Base-by-base conservation (phyloP, 2,329 filamentous ascomycete species). In the Talaromyces amestolkiae region DNA sequence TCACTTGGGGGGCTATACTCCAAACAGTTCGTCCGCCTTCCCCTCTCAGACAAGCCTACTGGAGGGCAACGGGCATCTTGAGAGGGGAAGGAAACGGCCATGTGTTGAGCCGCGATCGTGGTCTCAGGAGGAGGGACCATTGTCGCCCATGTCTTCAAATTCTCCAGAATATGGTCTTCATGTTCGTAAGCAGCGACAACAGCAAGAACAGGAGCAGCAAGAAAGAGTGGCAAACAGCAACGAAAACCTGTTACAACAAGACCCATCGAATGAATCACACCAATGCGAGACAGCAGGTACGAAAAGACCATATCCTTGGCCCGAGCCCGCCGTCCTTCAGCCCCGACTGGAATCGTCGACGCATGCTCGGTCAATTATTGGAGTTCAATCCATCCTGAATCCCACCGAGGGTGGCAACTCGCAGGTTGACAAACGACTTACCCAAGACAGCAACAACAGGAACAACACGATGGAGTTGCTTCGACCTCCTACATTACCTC, bases 311-410 rank as follows among this genome's bases (percentile, higher is more conserved):
- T 70, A 72, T 51, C 75, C 76, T 68, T 78, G 76, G 76, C 74
- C 75, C 68, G 76, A 74, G 51, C 76, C 76, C 64, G 72, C 71
- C 3, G 74, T 74, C 10, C 72, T 75, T 63, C 76, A 78, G 61
- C 75, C 74, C n/a, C 73, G 75, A 13, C 58, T 76, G 67, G 72
- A 72, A 56, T 58, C 59, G 22, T 67, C 72, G 17, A 66, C 70
- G 7, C 71, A 72, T 51, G 72, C 74, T 51, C 75, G 77, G 47
- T 74, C 77, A 31, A 76, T 79, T 67, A 76, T 79, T 58, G 77
- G 75, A 10, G 76, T 80, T n/a, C 76, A 78, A 65, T 72, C 78
- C 11, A 80, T 80, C 64, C 67, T 80, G 66, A 80, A 80, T 58
- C 76, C 75, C 11, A 71, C 77, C 5, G 67, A 73, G 24, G 73